phyloP scores from a whole-genome alignment of 1,284 basidiomycete genomes.

The Tilletia horrida region DNA sequence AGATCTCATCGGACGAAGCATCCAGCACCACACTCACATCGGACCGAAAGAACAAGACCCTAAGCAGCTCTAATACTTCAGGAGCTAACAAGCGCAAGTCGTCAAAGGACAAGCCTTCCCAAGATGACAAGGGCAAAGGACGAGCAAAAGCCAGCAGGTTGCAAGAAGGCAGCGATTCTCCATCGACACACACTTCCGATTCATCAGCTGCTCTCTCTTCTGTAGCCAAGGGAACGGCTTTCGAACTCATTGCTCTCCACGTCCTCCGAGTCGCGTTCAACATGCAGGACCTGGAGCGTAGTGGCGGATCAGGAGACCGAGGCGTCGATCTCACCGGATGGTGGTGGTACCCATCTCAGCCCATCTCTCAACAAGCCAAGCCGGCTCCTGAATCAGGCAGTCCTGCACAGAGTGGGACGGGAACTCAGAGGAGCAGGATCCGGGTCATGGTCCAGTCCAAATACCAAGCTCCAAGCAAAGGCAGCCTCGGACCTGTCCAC shows the following conservation, averaged over 20 bases:
- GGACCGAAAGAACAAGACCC: too few species aligned
- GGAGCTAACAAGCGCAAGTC: too few species aligned
- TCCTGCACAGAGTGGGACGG: not conserved
- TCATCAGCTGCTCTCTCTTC: not conserved
- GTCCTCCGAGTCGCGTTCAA: not conserved
- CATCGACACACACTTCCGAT: too few species aligned
- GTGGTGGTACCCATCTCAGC: not conserved
- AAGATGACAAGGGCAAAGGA: too few species aligned
- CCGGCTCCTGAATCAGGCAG: not conserved
- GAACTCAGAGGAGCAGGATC: not conserved
- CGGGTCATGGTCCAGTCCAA: conserved; percentile 12
- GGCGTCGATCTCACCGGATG: conserved; percentile 16
- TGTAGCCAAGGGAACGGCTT: conserved; percentile 3
- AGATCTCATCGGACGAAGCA: not conserved
- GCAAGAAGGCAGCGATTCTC: too few species aligned
- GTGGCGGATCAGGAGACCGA: conserved; percentile 7
- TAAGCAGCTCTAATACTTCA: too few species aligned
- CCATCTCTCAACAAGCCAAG: not conserved
- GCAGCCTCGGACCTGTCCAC: not conserved
- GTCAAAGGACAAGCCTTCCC: too few species aligned
- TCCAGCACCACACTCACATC: too few species aligned
- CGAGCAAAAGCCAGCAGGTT: too few species aligned
- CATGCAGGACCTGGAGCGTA: conserved; percentile 5
- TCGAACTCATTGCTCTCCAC: not conserved
- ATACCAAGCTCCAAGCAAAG: not conserved